These are phyloP conservation scores for Kuraishia hungarica DNA, from an alignment of 805 yeast species.

Conservation along the genomic window DNA sequence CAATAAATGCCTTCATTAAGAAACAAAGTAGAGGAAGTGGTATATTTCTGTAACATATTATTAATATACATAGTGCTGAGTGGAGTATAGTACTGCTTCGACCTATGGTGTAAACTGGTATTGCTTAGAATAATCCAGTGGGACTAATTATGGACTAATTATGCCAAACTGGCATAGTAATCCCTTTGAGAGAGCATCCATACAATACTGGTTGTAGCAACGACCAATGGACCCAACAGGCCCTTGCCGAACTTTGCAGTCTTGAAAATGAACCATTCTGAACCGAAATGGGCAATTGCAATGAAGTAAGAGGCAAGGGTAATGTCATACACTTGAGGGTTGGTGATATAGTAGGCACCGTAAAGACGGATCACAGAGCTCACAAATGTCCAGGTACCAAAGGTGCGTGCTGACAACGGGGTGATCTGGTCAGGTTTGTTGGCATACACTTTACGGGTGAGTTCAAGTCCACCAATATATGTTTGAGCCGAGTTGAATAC, in stretches of 20 bases:
- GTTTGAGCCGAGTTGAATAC: constrained; percentile 86
- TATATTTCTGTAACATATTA: too few relatives aligned
- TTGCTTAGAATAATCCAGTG: too few relatives aligned
- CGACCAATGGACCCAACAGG: constrained; percentile 80
- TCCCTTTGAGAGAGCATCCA: constrained; percentile 79
- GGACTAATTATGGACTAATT: too few relatives aligned
- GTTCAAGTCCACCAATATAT: constrained; percentile 61
- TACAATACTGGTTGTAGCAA: constrained; percentile 57
- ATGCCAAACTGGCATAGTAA: constrained; percentile 34
- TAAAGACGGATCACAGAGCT: constrained; percentile 78
- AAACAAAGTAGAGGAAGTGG: too few relatives aligned
- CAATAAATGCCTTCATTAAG: not conserved
- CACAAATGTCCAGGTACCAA: constrained; percentile 95
- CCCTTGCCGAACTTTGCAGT: constrained; percentile 86
- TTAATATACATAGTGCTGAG: too few relatives aligned
- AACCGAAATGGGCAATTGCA: constrained; percentile 76
- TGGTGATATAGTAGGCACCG: constrained; percentile 71
- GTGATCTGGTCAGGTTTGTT: constrained; percentile 49
- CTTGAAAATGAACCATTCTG: constrained; percentile 73
- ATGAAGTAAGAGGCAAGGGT: constrained; percentile 73
- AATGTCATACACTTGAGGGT: constrained; percentile 66
- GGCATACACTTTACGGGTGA: constrained; percentile 77
- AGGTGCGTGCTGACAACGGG: constrained; percentile 81
- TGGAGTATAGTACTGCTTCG: too few relatives aligned
- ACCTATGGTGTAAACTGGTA: too few relatives aligned